phyloP scores from a whole-genome alignment of 1,284 basidiomycete genomes.

The Apiotrichum gamsii region DNA sequence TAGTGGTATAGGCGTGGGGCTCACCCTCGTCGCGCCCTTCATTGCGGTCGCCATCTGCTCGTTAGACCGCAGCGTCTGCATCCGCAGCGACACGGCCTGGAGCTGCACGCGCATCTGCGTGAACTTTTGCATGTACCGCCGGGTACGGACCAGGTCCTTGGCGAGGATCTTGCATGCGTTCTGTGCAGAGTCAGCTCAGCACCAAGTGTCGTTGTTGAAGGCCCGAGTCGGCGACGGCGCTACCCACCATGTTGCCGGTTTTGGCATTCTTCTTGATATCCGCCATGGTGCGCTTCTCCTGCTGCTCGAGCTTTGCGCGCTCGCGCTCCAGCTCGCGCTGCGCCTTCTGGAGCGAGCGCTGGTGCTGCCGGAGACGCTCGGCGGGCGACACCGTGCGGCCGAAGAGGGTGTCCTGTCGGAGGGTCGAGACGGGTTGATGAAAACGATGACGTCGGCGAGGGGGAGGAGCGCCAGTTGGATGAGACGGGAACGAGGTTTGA shows the following conservation, averaged over 20 bases:
- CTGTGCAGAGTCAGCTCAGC: constrained; percentile 50
- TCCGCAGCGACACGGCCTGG: constrained; percentile 89
- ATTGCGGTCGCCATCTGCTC: constrained; percentile 99
- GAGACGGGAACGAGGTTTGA: not conserved
- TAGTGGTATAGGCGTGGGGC: constrained; percentile 33
- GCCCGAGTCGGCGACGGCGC: too few relatives aligned
- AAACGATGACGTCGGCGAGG: not conserved
- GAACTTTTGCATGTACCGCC: constrained; percentile 95
- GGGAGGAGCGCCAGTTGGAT: not conserved
- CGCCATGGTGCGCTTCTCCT: constrained; percentile 84
- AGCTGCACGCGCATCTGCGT: constrained; percentile 98
- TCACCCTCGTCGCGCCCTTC: constrained; percentile 90
- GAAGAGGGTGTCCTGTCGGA: constrained; percentile 77
- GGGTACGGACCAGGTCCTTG: constrained; percentile 92
- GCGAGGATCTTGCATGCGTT: constrained; percentile 99
- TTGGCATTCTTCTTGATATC: constrained; percentile 98
- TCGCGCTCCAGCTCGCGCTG: constrained; percentile 96
- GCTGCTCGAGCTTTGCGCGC: constrained; percentile 85
- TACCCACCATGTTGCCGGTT: constrained; percentile 82
- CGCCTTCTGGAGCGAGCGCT: constrained; percentile 89
- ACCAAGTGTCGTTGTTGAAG: too few relatives aligned
- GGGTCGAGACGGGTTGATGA: too few relatives aligned
- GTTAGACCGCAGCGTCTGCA: constrained; percentile 93
- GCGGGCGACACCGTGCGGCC: constrained; percentile 90
- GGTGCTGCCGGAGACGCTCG: constrained; percentile 91